These are phyloP conservation scores for Pseudogymnoascus verrucosus DNA, from an alignment of 2,329 filamentous ascomycete species.

Conservation along the genomic window DNA sequence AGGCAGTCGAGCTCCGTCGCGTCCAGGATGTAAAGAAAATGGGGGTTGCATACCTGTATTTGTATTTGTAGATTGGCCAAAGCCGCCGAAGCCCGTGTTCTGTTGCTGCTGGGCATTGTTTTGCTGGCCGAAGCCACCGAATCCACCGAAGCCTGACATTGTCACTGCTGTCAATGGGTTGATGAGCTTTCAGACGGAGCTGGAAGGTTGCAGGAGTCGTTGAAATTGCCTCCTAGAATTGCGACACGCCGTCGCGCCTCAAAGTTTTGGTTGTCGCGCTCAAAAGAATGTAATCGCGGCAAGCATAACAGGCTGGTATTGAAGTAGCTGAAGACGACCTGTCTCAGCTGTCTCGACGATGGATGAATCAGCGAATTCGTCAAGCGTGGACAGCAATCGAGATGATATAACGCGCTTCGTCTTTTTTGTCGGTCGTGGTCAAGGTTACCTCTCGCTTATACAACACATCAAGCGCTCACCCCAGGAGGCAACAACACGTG, in stretches of 20 bases:
- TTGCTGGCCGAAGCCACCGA: constrained; percentile 52
- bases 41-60: constrained; percentile 29
- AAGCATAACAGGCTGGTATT: constrained; percentile 3
- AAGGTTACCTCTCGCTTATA: constrained; percentile 9
- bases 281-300: neutral
- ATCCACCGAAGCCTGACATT: constrained; percentile 36
- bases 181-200: constrained; percentile 12
- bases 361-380: constrained; percentile 8
- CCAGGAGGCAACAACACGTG: neutral
- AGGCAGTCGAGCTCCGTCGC: constrained; percentile 14
- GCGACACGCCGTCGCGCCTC: constrained; percentile 9
- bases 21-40: constrained; percentile 12
- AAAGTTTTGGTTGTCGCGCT: constrained; percentile 6
- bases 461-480: constrained; percentile 1
- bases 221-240: neutral
- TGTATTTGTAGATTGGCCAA: constrained; percentile 28
- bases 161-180: constrained; percentile 13
- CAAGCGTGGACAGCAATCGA: constrained; percentile 2
- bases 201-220: constrained; percentile 1
- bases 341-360: constrained; percentile 10
- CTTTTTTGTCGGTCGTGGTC: constrained; percentile 8
- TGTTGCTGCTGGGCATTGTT: constrained; percentile 38
- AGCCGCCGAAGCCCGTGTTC: constrained; percentile 50
- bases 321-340: constrained; percentile 3
- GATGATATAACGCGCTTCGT: constrained; percentile 8